phyloP scores from a whole-genome alignment of 1,284 basidiomycete species.

The Psilocybe mexicana region DNA sequence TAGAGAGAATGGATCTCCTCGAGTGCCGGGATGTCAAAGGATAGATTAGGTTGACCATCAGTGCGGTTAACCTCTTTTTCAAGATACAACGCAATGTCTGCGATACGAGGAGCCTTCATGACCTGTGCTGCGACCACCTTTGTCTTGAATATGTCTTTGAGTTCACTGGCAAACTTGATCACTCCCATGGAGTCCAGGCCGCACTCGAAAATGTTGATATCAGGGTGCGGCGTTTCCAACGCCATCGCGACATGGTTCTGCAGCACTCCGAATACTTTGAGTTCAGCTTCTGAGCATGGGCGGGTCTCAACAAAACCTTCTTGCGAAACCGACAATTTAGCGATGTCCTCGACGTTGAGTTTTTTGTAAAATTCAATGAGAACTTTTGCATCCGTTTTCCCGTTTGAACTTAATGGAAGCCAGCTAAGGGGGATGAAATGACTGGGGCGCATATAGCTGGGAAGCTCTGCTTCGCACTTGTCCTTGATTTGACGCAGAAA shows the following conservation, averaged over 20 bases:
- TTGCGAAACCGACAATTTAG: constrained; percentile 20
- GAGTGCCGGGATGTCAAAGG: not conserved
- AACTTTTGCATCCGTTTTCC: constrained; percentile 47
- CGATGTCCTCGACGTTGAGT: constrained; percentile 29
- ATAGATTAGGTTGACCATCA: not conserved
- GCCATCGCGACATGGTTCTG: constrained; percentile 22
- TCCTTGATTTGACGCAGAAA: constrained; percentile 36
- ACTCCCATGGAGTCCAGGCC: constrained; percentile 48
- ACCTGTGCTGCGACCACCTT: constrained; percentile 40
- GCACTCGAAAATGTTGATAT: constrained; percentile 44
- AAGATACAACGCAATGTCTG: constrained; percentile 33
- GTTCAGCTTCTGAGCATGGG: constrained; percentile 25
- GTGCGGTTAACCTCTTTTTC: not conserved
- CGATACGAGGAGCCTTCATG: constrained; percentile 40
- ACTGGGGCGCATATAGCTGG: constrained; percentile 54
- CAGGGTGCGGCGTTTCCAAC: constrained; percentile 19
- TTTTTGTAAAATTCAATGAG: constrained; percentile 39
- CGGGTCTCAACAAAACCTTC: constrained; percentile 4
- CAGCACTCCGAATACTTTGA: constrained; percentile 24
- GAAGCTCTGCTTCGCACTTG: constrained; percentile 42
- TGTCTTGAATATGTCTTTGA: constrained; percentile 33
- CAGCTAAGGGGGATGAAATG: constrained; percentile 49
- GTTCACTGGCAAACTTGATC: constrained; percentile 37
- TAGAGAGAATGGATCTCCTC: constrained; percentile 30
- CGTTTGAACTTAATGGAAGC: constrained; percentile 50